Conservation (phyloP, 1,284 basidiomycete species). For the Vanrija sp. region DNA sequence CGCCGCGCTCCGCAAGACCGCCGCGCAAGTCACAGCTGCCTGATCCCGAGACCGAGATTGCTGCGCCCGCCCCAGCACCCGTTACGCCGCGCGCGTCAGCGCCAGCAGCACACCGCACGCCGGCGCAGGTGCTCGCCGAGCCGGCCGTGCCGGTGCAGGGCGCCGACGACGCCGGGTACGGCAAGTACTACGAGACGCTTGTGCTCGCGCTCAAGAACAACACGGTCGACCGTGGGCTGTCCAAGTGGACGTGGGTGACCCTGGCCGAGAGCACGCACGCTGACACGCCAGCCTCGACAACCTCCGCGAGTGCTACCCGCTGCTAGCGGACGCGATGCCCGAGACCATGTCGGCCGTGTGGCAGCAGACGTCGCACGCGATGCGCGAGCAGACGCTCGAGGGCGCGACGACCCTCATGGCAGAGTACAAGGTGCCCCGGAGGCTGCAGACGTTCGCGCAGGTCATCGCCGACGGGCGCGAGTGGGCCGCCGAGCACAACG, state of each 20-base stretch:
- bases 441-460: conserved; percentile 32
- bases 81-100: not conserved
- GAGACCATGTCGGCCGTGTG: conserved; percentile 32
- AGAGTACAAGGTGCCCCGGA: conserved; percentile 33
- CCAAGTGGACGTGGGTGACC: conserved; percentile 45
- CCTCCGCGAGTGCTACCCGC: conserved; percentile 37
- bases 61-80: not conserved
- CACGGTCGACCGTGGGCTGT: conserved; percentile 38
- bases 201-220: conserved; percentile 37
- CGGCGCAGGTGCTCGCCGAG: conserved; percentile 16
- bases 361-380: conserved; percentile 19
- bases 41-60: not conserved
- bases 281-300: conserved; percentile 27
- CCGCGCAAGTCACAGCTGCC: not conserved
- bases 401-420: conserved; percentile 27
- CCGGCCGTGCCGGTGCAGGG: conserved; percentile 20
- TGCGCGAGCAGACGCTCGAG: conserved; percentile 32
- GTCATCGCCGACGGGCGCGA: conserved; percentile 34
- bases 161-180: conserved; percentile 30
- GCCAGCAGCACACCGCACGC: conserved; percentile 2
- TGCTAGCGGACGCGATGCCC: conserved; percentile 24
- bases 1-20: not conserved
- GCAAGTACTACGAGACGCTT: conserved; percentile 37
- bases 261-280: not conserved
- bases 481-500: conserved; percentile 16